phyloP scores from a whole-genome alignment of 2,329 filamentous ascomycete genomes.

The Teratosphaeria destructans region DNA sequence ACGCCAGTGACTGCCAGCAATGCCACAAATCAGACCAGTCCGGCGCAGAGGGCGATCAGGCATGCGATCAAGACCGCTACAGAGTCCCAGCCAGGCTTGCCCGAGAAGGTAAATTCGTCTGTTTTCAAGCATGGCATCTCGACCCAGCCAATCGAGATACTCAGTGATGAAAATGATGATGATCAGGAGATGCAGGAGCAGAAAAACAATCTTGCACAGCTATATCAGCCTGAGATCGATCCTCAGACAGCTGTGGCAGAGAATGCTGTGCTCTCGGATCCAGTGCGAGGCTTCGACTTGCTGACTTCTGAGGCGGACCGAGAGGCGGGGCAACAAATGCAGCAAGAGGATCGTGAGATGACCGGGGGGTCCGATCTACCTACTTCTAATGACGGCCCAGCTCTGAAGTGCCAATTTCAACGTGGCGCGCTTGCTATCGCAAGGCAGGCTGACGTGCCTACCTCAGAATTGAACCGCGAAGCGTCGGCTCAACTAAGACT shows the following conservation, averaged over 20 bases:
- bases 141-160: neutral
- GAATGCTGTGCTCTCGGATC: neutral
- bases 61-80: neutral
- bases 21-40: neutral
- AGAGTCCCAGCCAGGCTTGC: neutral
- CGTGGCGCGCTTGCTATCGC: neutral
- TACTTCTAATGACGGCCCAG: neutral
- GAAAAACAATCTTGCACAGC: too few species aligned
- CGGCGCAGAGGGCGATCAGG: neutral
- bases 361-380: neutral
- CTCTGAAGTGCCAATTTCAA: neutral
- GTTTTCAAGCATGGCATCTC: neutral
- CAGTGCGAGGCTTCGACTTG: conserved; percentile 1
- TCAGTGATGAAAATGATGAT: neutral
- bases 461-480: conserved; percentile 2
- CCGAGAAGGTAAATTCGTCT: neutral
- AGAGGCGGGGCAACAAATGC: conserved; percentile 12
- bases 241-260: too few species aligned
- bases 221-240: too few species aligned
- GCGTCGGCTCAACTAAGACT: neutral
- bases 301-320: conserved; percentile 15
- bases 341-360: conserved; percentile 4
- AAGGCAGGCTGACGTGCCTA: neutral
- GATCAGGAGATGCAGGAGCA: neutral
- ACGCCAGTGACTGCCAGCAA: neutral